Conservation (phyloP, 1,284 basidiomycete genomes). For the Gomphus sp. region DNA sequence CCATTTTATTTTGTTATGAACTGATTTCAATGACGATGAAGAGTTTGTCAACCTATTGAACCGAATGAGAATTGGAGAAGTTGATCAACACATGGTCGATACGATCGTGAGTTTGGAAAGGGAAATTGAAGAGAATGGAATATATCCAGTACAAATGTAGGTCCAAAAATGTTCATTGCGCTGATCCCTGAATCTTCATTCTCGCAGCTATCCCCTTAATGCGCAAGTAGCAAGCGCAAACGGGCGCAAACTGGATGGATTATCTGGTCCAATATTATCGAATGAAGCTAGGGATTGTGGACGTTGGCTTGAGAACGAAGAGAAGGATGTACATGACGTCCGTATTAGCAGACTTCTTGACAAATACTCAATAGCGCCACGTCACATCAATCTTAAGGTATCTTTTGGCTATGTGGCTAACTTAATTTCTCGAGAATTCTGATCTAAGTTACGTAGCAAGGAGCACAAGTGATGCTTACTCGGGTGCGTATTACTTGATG, state of each 20-base stretch:
- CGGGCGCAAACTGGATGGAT: conserved; percentile 28
- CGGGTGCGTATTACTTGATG: conserved; percentile 31
- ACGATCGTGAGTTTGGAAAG: neutral
- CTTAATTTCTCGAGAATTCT: conserved; percentile 11
- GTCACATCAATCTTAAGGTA: conserved; percentile 21
- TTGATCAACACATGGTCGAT: neutral
- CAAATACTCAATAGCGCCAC: conserved; percentile 15
- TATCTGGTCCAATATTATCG: conserved; percentile 21
- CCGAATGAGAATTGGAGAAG: neutral
- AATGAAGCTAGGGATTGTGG: conserved; percentile 29
- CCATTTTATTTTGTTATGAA: neutral
- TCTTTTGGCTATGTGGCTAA: conserved; percentile 6
- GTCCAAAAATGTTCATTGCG: neutral
- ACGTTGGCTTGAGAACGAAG: neutral
- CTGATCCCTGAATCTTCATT: neutral
- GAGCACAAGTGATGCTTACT: conserved; percentile 61
- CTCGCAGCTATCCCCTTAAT: conserved; percentile 48
- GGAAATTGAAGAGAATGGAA: neutral
- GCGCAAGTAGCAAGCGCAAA: conserved; percentile 73
- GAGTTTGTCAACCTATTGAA: neutral
- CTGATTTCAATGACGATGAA: neutral
- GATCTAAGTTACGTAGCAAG: neutral
- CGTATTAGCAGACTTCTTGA: conserved; percentile 19
- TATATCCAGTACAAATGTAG: neutral
- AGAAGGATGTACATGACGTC: neutral